Evolutionary conservation across 768 basidiomycete species (phyloP).

Genomic region (Flagelloscypha sp.): DNA sequence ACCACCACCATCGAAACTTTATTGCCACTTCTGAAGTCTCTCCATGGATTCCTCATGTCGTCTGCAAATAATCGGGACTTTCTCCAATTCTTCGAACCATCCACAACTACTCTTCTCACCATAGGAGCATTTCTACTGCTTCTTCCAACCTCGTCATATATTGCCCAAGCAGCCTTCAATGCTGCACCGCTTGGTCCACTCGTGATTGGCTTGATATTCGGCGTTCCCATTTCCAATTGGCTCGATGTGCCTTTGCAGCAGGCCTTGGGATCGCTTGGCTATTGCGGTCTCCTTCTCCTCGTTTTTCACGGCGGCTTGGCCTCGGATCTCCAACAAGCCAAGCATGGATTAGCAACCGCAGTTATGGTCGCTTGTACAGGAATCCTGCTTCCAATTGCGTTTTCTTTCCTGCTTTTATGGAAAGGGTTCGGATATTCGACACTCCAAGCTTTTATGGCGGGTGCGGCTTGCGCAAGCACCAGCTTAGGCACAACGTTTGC

Average conservation of each 20-base stretch:
- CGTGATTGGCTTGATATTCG: neutral
- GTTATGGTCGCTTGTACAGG: constrained; percentile 42
- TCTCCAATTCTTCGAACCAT: too few relatives aligned
- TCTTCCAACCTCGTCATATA: too few relatives aligned
- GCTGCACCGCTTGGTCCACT: constrained; percentile 1
- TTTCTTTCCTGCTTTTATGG: constrained; percentile 37
- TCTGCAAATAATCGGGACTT: too few relatives aligned
- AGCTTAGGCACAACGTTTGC: constrained; percentile 63
- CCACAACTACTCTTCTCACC: too few relatives aligned
- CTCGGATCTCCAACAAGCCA: constrained; percentile 37
- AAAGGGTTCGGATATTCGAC: constrained; percentile 31
- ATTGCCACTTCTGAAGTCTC: too few relatives aligned
- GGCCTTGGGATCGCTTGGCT: constrained; percentile 18
- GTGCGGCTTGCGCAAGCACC: constrained; percentile 54
- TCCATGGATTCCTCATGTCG: too few relatives aligned
- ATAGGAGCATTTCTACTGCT: too few relatives aligned
- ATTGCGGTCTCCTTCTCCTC: constrained; percentile 40
- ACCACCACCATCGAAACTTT: too few relatives aligned
- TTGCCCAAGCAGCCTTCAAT: too few relatives aligned
- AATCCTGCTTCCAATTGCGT: constrained; percentile 39
- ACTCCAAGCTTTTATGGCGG: constrained; percentile 50
- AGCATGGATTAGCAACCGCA: constrained; percentile 40
- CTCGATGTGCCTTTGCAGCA: neutral
- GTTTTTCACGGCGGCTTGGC: constrained; percentile 55
- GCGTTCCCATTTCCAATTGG: constrained; percentile 10